phyloP scores from a whole-genome alignment of 768 basidiomycete genomes.

The Lactarius hatsudake region DNA sequence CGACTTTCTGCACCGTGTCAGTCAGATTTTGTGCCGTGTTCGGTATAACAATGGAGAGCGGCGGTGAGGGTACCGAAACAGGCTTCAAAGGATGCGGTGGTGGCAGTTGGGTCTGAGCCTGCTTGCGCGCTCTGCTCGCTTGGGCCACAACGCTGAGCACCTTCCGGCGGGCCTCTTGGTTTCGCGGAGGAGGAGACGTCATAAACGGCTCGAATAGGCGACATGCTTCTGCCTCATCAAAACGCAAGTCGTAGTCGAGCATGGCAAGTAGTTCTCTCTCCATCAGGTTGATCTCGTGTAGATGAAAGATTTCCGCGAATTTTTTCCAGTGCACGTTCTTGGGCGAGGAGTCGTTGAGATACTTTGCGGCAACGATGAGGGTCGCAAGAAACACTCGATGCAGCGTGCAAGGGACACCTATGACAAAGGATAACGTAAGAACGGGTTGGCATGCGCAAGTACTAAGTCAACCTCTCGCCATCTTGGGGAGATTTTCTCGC shows the following conservation, averaged over 20 bases:
- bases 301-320: slow-evolving; percentile 74
- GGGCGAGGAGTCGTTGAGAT: slow-evolving; percentile 93
- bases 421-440: slow-evolving; percentile 26
- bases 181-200: slow-evolving; percentile 29
- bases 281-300: slow-evolving; percentile 89
- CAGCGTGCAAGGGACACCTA: slow-evolving; percentile 82
- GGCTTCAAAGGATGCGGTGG: slow-evolving; percentile 6
- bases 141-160: slow-evolving; percentile 55
- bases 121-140: slow-evolving; percentile 52
- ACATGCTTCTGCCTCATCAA: slow-evolving; percentile 77
- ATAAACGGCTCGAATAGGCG: slow-evolving; percentile 68
- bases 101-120: slow-evolving; percentile 43
- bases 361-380: slow-evolving; percentile 94
- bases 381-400: slow-evolving; percentile 96
- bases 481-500: slow-evolving; percentile 69
- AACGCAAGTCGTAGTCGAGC: slow-evolving; percentile 89
- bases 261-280: slow-evolving; percentile 92
- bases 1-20: slow-evolving; percentile 57
- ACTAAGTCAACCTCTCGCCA: slow-evolving; percentile 71
- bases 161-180: slow-evolving; percentile 45
- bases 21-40: slow-evolving; percentile 37
- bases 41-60: slow-evolving; percentile 30
- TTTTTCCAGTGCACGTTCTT: slow-evolving; percentile 93
- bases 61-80: background rate
- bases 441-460: background rate